phyloP scores from a whole-genome alignment of 768 basidiomycete species.

The Suillus plorans region DNA sequence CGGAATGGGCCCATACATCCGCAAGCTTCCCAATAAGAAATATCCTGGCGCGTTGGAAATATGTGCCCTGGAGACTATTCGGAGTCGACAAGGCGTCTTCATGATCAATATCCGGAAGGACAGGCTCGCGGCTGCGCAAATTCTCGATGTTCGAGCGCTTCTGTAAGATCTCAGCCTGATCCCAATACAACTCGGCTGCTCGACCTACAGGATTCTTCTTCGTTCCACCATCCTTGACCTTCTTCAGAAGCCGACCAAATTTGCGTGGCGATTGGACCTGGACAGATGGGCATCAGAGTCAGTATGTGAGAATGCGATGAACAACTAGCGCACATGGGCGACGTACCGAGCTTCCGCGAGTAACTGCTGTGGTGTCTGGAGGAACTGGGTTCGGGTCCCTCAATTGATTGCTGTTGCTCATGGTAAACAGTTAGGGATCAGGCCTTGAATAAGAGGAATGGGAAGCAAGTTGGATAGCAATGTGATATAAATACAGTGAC shows the following conservation, averaged over 20 bases:
- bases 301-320: too few species aligned
- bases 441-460: background rate
- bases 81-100: background rate
- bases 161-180: background rate
- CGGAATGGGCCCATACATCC: background rate
- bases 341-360: background rate
- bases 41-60: background rate
- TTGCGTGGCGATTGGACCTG: background rate
- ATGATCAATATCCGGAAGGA: too few species aligned
- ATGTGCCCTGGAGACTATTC: background rate
- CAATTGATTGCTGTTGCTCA: background rate
- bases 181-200: background rate
- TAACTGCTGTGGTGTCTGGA: background rate
- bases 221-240: background rate
- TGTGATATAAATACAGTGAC: too few species aligned
- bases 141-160: background rate
- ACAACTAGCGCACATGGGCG: background rate
- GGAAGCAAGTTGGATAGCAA: too few species aligned
- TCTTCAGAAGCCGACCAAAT: background rate
- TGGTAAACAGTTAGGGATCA: background rate
- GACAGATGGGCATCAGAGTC: background rate
- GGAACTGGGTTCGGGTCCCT: background rate
- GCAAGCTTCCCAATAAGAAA: background rate
- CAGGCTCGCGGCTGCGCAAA: background rate
- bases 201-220: background rate